Evolutionary conservation across 2,329 filamentous ascomycete species (phyloP).

Genomic region (Myriosclerotinia scirpicola): DNA sequence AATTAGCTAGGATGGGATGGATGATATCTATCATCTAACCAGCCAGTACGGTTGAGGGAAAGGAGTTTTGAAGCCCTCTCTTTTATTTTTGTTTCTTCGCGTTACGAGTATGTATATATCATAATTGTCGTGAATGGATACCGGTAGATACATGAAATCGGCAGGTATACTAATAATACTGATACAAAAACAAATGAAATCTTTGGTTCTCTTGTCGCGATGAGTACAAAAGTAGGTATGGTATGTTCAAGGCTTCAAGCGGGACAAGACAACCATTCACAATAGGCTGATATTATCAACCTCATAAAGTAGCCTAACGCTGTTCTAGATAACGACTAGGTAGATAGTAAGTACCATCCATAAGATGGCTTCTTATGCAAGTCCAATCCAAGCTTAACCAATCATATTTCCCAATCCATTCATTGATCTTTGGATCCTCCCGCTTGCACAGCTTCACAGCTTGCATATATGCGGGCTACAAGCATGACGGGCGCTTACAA

Average conservation of each 20-base stretch:
- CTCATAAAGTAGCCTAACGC: not conserved
- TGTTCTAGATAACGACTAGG: not conserved
- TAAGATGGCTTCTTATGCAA: not conserved
- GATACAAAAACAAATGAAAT: constrained; percentile 1
- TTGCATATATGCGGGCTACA: constrained; percentile 4
- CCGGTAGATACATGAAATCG: not conserved
- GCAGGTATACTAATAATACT: not conserved
- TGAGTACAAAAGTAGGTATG: not conserved
- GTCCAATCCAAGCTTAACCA: not conserved
- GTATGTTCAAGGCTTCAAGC: not conserved
- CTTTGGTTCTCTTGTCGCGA: constrained; percentile 4
- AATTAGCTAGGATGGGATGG: not conserved
- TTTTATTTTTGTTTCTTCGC: not conserved
- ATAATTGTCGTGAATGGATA: constrained; percentile 2
- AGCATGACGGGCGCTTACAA: constrained; percentile 20
- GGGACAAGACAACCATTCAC: constrained; percentile 1
- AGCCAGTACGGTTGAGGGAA: not conserved
- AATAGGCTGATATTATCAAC: constrained; percentile 10
- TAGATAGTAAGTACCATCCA: no score
- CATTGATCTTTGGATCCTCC: constrained; percentile 19
- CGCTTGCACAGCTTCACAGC: constrained; percentile 6
- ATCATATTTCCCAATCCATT: constrained; percentile 5
- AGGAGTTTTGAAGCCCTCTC: not conserved
- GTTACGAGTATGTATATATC: not conserved
- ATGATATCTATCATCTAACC: no score